Percentiles rank a stretch among this genome's conserved stretches.
Conservation (phyloP, 164 flowering plant species). For the Aristolochia fimbriata region DNA sequence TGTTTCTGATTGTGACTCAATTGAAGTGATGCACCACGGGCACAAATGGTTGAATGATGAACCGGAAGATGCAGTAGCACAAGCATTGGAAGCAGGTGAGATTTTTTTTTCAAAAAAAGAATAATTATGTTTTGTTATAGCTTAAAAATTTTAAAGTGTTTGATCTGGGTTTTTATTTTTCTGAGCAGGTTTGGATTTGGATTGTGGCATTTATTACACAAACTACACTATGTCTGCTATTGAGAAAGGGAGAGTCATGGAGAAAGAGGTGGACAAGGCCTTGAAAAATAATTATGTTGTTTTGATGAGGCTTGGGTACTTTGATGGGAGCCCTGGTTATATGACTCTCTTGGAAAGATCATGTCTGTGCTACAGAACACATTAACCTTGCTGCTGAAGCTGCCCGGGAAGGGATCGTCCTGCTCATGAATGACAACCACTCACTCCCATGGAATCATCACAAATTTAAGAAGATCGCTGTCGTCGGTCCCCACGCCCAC, state of each 20-base stretch:
- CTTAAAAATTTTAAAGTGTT: not conserved
- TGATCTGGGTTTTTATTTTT: not conserved
- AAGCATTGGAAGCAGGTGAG: not conserved
- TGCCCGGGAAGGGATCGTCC: constrained; percentile 26
- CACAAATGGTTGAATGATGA: no score
- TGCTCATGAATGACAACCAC: constrained; percentile 27
- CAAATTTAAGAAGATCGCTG: constrained; percentile 18
- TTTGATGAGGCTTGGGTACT: constrained; percentile 35
- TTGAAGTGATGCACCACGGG: no score
- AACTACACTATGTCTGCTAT: constrained; percentile 18
- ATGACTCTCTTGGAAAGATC: constrained; percentile 14
- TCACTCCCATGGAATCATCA: constrained; percentile 22
- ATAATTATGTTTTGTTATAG: not conserved
- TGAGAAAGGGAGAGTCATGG: constrained; percentile 6
- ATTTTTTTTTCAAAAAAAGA: not conserved
- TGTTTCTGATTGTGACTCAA: no score
- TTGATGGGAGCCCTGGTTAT: constrained; percentile 33
- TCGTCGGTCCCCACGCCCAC: constrained; percentile 45
- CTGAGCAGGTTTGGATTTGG: constrained; percentile 23
- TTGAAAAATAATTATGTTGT: constrained; percentile 1
- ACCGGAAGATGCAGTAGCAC: not conserved
- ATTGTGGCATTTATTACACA: constrained; percentile 36
- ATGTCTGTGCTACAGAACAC: constrained; percentile 28
- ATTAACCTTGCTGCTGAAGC: constrained; percentile 28
- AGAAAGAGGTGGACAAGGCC: no score